phyloP scores from a whole-genome alignment of 139 green algal species.

The Ulvella scutata region DNA sequence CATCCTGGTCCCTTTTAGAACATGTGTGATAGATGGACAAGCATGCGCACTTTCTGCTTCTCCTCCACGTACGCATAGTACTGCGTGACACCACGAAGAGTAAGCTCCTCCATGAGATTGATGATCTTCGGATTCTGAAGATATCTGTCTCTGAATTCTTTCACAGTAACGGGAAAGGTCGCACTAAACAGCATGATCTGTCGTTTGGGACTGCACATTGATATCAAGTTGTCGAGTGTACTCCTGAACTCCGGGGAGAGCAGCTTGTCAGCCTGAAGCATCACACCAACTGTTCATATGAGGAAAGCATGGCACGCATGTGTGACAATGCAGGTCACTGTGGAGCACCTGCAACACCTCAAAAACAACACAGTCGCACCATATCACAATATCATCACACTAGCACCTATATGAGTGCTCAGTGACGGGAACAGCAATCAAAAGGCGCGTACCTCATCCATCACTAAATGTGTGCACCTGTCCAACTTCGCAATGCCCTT shows the following conservation, averaged over 20 bases:
- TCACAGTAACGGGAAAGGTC: conserved; percentile 97
- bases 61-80: conserved; percentile 99
- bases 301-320: too few species aligned
- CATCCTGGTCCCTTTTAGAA: too few species aligned
- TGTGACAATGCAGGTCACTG: too few species aligned
- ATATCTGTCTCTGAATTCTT: conserved; percentile 94
- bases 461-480: conserved; percentile 72
- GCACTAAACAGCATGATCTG: conserved; percentile 97
- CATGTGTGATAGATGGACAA: too few species aligned
- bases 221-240: conserved; percentile 89
- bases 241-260: conserved; percentile 93
- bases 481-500: conserved; percentile 87
- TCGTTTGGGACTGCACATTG: conserved; percentile 55
- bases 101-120: conserved; percentile 99
- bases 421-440: too few species aligned
- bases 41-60: conserved; percentile 83
- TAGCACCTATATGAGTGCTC: too few species aligned
- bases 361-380: too few species aligned
- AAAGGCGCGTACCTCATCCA: conserved; percentile 81
- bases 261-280: conserved; percentile 81
- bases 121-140: conserved; percentile 95
- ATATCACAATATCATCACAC: too few species aligned
- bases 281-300: neutral
- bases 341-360: too few species aligned
- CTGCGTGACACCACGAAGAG: conserved; percentile 88